Base-by-base conservation (phyloP, 176 grass and related monocot genomes). In the Neostapfia colusana region DNA sequence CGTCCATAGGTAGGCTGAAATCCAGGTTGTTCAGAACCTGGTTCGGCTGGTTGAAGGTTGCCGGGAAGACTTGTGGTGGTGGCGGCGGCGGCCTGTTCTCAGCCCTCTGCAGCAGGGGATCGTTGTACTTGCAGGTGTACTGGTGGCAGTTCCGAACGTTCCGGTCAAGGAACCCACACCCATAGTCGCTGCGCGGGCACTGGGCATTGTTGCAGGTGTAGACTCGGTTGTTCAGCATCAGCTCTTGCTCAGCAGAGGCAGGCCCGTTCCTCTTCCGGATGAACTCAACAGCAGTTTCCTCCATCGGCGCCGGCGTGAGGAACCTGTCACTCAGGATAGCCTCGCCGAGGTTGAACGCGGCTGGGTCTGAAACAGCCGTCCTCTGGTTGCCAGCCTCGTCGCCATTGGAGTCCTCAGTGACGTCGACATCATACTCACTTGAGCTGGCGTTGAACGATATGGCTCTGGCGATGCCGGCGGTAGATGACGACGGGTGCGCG, bases 391-490 rank as follows among this genome's bases (percentile, higher is more conserved):
- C 72, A 7, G 57, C 71, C 10, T 91, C 84, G 3, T 91, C 90
- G 2, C 91, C 88, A 84, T 80, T 92, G 74, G 77, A 79, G 43
- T 99, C 91, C 7, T 99, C 95, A 8, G 60, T 27, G 10, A 83
- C 62, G 64, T 98, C 91, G 6, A 99, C 95, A 36, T 99, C 95
- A 36, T 99, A 99, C 82, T 95, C 91, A 6, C 89, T 85, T 13
- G 84, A 90, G 85, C 66, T 92, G 55, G 87, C 74, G 85, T 89
- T 95, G 77, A 90, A 95, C 5, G 91, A 94, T 72, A 91, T 79
- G 72, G 79, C 79, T 27, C 76, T 87, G 20, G 83, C 74, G 23
- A 89, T 76, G 74, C 82, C 85, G 18, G 79, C 70, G 0, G 79
- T 16, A 6, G 89, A 25, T 18, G 69, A 27, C 0, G 61, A 83